Percentiles rank a stretch among this genome's conserved stretches.
Conservation (phyloP, 2,329 filamentous ascomycete genomes). For the Talaromyces sp. region DNA sequence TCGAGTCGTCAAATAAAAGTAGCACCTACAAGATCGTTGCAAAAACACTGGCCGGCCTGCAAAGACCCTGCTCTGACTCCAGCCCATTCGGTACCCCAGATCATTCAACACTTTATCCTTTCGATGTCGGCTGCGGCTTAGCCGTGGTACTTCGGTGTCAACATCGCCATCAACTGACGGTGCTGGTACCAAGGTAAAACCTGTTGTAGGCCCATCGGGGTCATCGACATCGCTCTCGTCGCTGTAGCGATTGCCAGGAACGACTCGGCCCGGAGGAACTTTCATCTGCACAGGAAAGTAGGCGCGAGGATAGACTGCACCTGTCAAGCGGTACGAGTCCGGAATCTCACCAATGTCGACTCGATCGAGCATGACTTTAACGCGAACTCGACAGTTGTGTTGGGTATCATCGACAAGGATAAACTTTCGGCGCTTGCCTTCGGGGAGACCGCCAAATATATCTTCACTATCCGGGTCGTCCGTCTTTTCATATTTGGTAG, state of each 20-base stretch:
- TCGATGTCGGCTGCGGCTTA: slow-evolving; percentile 62
- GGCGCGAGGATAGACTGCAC: slow-evolving; percentile 83
- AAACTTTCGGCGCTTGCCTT: slow-evolving; percentile 90
- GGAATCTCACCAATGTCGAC: slow-evolving; percentile 95
- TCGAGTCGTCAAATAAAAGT: neutral
- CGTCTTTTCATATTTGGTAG: slow-evolving; percentile 16
- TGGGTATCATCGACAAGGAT: slow-evolving; percentile 90
- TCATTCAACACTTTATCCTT: slow-evolving; percentile 93
- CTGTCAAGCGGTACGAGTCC: slow-evolving; percentile 85
- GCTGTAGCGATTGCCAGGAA: slow-evolving; percentile 66
- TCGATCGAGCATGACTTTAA: slow-evolving; percentile 86
- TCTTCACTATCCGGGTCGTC: slow-evolving; percentile 48
- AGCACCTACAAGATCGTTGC: slow-evolving; percentile 77
- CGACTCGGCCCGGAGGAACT: slow-evolving; percentile 65
- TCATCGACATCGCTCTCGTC: slow-evolving; percentile 42
- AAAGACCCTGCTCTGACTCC: slow-evolving; percentile 91
- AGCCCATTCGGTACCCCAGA: slow-evolving; percentile 89
- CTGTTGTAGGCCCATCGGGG: slow-evolving; percentile 27
- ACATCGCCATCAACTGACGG: slow-evolving; percentile 63
- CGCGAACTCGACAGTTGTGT: slow-evolving; percentile 72
- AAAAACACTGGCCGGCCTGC: slow-evolving; percentile 79
- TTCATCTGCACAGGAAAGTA: slow-evolving; percentile 95
- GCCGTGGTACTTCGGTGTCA: slow-evolving; percentile 69
- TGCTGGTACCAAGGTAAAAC: slow-evolving; percentile 53
- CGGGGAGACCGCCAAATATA: slow-evolving; percentile 82